Evolutionary conservation across 306 rosid genomes (phyloP), one percentile per base, ranked within the genome.

Genomic region (Pyrus pyrifolia): DNA sequence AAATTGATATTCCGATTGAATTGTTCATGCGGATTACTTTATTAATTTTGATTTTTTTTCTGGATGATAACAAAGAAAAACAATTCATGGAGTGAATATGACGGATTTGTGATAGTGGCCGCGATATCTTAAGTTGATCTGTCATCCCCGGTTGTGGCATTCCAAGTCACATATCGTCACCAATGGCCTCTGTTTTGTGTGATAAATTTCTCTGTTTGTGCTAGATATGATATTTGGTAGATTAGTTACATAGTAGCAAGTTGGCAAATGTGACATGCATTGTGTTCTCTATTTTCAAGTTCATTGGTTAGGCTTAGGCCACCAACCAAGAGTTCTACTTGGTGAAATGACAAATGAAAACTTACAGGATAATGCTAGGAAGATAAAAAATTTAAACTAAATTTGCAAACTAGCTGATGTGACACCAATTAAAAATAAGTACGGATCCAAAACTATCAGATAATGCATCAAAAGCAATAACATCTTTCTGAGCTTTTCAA

Each of bases 291-390:
- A 44, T 67, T 57, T 55, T 55, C 60, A 19, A 21, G 35, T 68
- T 68, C 74, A 45, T 17, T 46, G 53, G 78, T 29, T 64, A 31
- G 10, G 38, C 38, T 83, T 63, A 83, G 81, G 83, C 68, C 84
- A 77, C 83, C 82, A 82, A 82, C 85, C 72, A 7, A 53, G 80
- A 63, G 73, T 64, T 80, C 77, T 61, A 74, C 58, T 70, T 58
- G 33, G 66, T 70, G 77, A 72, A 40, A 73, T 49, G 78, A 66
- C 44, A 70, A 82, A 71, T 74, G 70, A 53, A 84, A 62, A 70
- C 46, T 64, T 68, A 59, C 4, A 33, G 8, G 38, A 6, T 35
- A 35, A 35, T 35, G 38, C 2, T 35, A 35, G 1, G 7, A 33
- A 33, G 38, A 1, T 5, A 0, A 33, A 33, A 5, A 4, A 0